Evolutionary conservation across 345 rosid species (phyloP).

Genomic region (Eucalyptus guilfoylei): DNA sequence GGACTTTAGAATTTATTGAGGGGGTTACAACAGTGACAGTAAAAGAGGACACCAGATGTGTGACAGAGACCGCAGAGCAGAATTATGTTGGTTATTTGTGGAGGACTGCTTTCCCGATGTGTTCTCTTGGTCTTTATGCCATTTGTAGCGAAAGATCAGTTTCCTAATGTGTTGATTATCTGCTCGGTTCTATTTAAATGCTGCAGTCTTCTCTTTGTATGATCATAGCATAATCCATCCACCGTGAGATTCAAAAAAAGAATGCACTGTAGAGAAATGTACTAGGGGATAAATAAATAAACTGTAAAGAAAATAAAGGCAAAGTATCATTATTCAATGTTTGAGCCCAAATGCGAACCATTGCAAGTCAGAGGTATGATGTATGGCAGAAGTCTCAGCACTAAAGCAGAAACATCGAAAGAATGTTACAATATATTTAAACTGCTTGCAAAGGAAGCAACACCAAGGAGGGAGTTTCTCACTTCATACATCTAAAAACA

Average conservation of each 20-base stretch:
- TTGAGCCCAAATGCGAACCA: not conserved
- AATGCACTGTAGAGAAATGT: not conserved
- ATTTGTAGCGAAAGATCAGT: not conserved
- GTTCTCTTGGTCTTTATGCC: not conserved
- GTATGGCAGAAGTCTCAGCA: not conserved
- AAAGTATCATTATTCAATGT: not conserved
- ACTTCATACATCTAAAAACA: not conserved
- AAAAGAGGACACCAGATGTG: not conserved
- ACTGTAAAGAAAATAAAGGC: not conserved
- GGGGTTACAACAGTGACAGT: not conserved
- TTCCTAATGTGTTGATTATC: not conserved
- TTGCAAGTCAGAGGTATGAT: not conserved
- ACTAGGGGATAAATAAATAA: not conserved
- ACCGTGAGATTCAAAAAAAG: not conserved
- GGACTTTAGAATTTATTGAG: not conserved
- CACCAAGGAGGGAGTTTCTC: not conserved
- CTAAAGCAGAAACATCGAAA: not conserved
- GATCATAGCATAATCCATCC: not conserved
- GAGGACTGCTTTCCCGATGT: not conserved
- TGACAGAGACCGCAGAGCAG: not conserved
- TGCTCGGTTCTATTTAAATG: not conserved
- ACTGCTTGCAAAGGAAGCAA: not conserved
- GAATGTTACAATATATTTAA: not conserved
- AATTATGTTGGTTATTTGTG: not conserved
- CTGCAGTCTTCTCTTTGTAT: not conserved